phyloP scores from a whole-genome alignment of 2,329 filamentous ascomycete species.

The Penicillium sp. region DNA sequence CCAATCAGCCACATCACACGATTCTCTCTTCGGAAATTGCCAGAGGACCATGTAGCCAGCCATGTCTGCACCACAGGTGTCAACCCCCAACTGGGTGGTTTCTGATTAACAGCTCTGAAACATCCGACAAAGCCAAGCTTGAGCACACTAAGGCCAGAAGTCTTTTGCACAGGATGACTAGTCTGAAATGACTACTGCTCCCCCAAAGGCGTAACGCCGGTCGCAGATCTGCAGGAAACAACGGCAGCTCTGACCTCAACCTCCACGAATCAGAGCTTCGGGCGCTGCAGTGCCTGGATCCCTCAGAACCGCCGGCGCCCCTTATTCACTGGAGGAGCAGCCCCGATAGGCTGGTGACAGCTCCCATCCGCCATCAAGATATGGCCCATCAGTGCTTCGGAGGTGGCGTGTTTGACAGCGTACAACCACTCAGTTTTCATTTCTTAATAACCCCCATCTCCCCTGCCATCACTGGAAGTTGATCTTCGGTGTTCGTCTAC shows the following conservation, averaged over 20 bases:
- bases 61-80: constrained; percentile 1
- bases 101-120: constrained; percentile 17
- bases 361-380: constrained; percentile 1
- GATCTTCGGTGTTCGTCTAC: constrained; percentile 8
- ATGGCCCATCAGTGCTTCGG: constrained; percentile 2
- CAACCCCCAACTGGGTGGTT: constrained; percentile 3
- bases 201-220: constrained; percentile 18
- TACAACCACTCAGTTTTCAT: constrained; percentile 3
- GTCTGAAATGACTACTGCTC: constrained; percentile 6
- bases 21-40: too few relatives aligned
- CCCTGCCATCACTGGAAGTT: constrained; percentile 12
- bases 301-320: constrained; percentile 16
- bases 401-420: not conserved
- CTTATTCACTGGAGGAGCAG: constrained; percentile 8
- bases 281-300: constrained; percentile 5
- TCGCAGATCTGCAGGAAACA: constrained; percentile 15
- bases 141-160: not conserved
- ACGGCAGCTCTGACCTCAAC: constrained; percentile 7
- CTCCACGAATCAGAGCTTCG: constrained; percentile 11
- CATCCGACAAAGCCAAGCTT: constrained; percentile 10
- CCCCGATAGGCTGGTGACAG: constrained; percentile 15
- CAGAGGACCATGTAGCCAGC: too few relatives aligned
- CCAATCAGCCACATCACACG: too few relatives aligned
- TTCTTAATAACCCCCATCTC: constrained; percentile 6
- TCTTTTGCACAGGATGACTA: not conserved